phyloP scores from a whole-genome alignment of 371 early-diverging fungal genomes.

The Lichtheimia corymbifera region DNA sequence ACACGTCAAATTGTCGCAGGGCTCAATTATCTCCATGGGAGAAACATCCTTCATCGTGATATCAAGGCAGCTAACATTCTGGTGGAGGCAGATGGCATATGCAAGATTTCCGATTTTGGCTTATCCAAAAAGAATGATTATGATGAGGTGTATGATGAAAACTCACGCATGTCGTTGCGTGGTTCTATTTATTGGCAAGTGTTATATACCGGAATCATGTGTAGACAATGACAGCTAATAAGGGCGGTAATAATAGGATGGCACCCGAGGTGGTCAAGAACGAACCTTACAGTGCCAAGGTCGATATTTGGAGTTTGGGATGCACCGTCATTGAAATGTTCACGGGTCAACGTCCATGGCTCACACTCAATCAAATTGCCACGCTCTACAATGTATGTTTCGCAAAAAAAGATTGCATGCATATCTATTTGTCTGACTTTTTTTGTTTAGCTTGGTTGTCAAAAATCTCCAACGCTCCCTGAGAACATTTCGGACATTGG shows the following conservation, averaged over 20 bases:
- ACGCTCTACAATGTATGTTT: constrained; percentile 67
- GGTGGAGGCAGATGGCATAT: constrained; percentile 81
- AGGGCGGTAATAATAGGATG: constrained; percentile 64
- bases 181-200: constrained; percentile 20
- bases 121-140: constrained; percentile 81
- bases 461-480: constrained; percentile 65
- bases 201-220: neutral
- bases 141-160: constrained; percentile 48
- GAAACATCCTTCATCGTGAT: constrained; percentile 86
- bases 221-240: neutral
- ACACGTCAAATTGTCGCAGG: constrained; percentile 84
- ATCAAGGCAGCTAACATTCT: constrained; percentile 97
- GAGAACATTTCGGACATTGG: constrained; percentile 64
- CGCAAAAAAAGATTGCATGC: neutral
- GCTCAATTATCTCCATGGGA: constrained; percentile 89
- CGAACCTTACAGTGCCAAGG: constrained; percentile 74
- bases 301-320: constrained; percentile 87
- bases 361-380: constrained; percentile 79
- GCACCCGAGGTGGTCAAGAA: constrained; percentile 88
- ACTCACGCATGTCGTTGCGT: constrained; percentile 27
- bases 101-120: constrained; percentile 98
- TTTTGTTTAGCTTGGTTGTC: constrained; percentile 16
- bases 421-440: neutral
- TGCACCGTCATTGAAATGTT: constrained; percentile 97
- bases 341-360: constrained; percentile 92